Conservation (phyloP, 306 rosid genomes). For the Castanea sativa region DNA sequence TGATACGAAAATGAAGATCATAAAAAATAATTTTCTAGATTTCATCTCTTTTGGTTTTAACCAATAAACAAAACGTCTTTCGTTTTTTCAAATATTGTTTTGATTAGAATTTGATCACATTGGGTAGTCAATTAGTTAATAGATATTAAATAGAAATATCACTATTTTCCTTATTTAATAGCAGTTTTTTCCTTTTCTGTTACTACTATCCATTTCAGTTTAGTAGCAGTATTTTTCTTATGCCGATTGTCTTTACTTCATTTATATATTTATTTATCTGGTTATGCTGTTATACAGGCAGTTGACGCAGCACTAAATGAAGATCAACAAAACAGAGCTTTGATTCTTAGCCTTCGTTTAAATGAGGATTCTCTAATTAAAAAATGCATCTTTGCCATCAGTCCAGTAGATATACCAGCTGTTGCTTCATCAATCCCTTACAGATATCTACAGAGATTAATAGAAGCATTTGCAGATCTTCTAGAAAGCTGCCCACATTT, state of each 20-base stretch:
- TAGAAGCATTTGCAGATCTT: conserved; percentile 80
- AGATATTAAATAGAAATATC: background rate
- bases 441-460: conserved; percentile 73
- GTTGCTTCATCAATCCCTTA: conserved; percentile 61
- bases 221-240: background rate
- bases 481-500: conserved; percentile 81
- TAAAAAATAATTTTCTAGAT: background rate
- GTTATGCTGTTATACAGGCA: conserved; percentile 55
- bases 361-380: conserved; percentile 68
- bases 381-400: conserved; percentile 75
- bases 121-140: background rate
- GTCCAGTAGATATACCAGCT: conserved; percentile 59
- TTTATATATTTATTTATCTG: background rate
- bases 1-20: conserved; percentile 1
- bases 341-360: conserved; percentile 80
- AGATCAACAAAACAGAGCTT: conserved; percentile 67
- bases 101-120: conserved; percentile 1
- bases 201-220: conserved; percentile 2
- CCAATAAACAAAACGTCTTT: too few species aligned
- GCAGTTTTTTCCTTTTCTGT: background rate
- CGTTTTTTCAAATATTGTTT: conserved; percentile 10
- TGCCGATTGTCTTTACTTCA: conserved; percentile 2
- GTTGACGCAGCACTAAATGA: conserved; percentile 71
- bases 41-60: background rate
- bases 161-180: too few species aligned